Base-by-base conservation (phyloP, 2,329 filamentous ascomycete species). In the Scedosporium aurantiacum region DNA sequence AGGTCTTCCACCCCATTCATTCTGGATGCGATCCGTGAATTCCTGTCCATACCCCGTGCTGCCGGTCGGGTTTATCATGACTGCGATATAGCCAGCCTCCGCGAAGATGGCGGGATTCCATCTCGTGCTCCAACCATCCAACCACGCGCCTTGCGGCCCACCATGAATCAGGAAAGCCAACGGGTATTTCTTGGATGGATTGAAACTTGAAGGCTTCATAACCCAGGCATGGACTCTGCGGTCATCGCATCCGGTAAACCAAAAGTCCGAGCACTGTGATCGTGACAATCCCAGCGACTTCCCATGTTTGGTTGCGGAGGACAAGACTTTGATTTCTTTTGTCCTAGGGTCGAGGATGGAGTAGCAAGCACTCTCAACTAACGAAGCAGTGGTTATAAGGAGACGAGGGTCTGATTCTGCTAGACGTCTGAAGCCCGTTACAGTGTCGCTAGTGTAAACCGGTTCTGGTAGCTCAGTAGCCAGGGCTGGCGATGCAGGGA, bases 101-200 rank as follows among this genome's bases (percentile, higher is more conserved):
- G 91, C 90, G 69, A 91, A 95, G 8, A 93, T 81, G 63, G 89
- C 89, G 1, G 89, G 87, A 70, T 95, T 95, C 91, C 91, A 96
- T 18, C 91, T 80, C 2, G 87, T 91, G 70, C 82, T 88, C 89
- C 90, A 95, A 28, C 80, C 78, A 68, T 94, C 87, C 37, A 73
- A 76, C 87, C 89, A 93, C 0, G 89, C 83, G 23, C 86, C 83
- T 71, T 94, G 89, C 0, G 90, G 90, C 0, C 91, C 91, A 61
- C 91, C 91, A 68, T 96, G 91, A 64, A 95, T 89, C 50, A 92
- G 76, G 69, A 91, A 87, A 1, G 88, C 84, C 4, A 96, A 78
- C 0, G 91, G 91, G 68, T 93, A 95, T 65, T 83, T 91, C 72
- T 90, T 87, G 18, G 73, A 77, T 7, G 80, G 73, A 68, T 89